phyloP scores from a whole-genome alignment of 2,329 filamentous ascomycete genomes.

The Allantophomopsis cytisporea region DNA sequence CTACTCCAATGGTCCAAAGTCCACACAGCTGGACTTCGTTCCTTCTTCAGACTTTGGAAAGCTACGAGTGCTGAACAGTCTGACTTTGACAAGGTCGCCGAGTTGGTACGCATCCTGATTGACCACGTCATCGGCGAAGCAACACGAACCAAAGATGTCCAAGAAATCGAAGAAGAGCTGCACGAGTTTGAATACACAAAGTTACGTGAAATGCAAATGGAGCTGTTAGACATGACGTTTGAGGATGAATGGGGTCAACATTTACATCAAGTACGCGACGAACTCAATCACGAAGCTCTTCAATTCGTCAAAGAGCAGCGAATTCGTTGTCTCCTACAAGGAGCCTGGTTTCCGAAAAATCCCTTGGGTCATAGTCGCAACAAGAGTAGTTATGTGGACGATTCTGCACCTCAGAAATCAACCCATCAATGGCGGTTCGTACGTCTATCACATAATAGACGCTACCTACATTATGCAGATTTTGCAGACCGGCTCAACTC shows the following conservation, averaged over 20 bases:
- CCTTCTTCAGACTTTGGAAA: slow-evolving; percentile 90
- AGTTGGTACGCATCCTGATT: slow-evolving; percentile 78
- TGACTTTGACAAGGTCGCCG: slow-evolving; percentile 88
- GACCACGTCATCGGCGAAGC: slow-evolving; percentile 82
- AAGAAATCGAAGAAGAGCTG: slow-evolving; percentile 82
- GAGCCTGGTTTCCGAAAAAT: slow-evolving; percentile 63
- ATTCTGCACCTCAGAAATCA: slow-evolving; percentile 8
- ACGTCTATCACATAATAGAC: slow-evolving; percentile 78
- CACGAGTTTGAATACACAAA: slow-evolving; percentile 67
- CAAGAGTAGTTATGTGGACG: slow-evolving; percentile 28
- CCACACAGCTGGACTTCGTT: slow-evolving; percentile 72
- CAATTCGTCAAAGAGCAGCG: slow-evolving; percentile 97
- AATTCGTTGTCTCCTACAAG: slow-evolving; percentile 75
- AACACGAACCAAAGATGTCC: slow-evolving; percentile 66
- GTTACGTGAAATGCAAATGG: slow-evolving; percentile 83
- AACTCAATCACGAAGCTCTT: slow-evolving; percentile 78
- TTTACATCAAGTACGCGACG: slow-evolving; percentile 78
- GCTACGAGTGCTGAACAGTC: slow-evolving; percentile 69
- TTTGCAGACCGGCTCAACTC: slow-evolving; percentile 53
- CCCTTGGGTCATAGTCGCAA: slow-evolving; percentile 15
- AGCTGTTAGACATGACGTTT: slow-evolving; percentile 78
- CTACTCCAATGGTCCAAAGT: slow-evolving; percentile 87
- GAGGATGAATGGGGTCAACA: slow-evolving; percentile 92
- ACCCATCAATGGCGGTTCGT: slow-evolving; percentile 58
- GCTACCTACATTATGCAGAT: slow-evolving; percentile 81